A percentile compares a stretch with the other conserved stretches of the same genome.
phyloP scores from a whole-genome alignment of 2,329 filamentous ascomycete species.

The Cordyceps cateniannulata region DNA sequence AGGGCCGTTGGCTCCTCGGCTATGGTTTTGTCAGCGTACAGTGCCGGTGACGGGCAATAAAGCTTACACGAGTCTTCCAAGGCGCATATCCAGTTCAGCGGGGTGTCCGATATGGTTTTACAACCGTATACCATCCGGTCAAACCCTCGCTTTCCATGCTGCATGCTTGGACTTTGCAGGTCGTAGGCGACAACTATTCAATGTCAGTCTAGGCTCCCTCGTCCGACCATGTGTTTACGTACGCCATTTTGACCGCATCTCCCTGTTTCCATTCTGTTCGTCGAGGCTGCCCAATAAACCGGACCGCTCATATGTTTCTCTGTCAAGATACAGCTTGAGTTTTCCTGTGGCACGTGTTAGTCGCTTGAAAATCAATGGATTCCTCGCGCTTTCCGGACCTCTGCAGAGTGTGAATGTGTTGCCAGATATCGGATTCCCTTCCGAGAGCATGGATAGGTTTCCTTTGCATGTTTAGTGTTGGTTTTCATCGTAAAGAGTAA shows the following conservation, averaged over 20 bases:
- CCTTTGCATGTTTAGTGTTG: conserved; percentile 40
- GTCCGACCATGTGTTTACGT: conserved; percentile 22
- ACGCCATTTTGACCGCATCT: conserved; percentile 68
- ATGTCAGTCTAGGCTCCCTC: conserved; percentile 20
- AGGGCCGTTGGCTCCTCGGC: neutral
- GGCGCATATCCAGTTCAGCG: conserved; percentile 67
- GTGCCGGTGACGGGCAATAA: neutral
- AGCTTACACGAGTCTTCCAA: conserved; percentile 40
- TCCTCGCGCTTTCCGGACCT: conserved; percentile 38
- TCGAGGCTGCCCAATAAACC: conserved; percentile 70
- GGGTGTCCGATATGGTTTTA: conserved; percentile 64
- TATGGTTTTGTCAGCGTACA: neutral
- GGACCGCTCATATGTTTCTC: conserved; percentile 73
- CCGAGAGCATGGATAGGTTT: conserved; percentile 75
- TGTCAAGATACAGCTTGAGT: conserved; percentile 71
- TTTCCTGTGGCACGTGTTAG: conserved; percentile 42
- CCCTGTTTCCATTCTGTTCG: conserved; percentile 50
- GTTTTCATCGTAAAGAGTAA: neutral
- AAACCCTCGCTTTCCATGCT: conserved; percentile 77
- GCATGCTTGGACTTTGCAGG: conserved; percentile 67
- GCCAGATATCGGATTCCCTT: conserved; percentile 63
- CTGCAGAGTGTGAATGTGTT: conserved; percentile 66
- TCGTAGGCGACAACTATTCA: conserved; percentile 67
- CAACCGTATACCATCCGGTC: conserved; percentile 72
- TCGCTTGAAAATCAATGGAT: neutral